Conservation (phyloP, 345 rosid species). For the Garcia nutans region DNA sequence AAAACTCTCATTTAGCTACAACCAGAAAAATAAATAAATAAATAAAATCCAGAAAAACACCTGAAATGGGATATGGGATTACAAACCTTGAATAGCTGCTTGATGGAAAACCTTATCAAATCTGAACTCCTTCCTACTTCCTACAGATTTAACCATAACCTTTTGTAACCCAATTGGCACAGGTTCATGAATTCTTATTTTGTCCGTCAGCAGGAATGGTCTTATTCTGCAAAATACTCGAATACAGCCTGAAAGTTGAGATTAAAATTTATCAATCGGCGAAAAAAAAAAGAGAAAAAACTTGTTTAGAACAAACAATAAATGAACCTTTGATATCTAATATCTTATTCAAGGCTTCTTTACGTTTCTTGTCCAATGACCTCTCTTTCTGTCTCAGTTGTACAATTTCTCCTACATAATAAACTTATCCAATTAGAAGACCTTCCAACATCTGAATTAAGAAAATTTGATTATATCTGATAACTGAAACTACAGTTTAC, state of each 20-base stretch:
- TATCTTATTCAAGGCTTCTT: conserved; percentile 60
- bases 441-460: not conserved
- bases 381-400: conserved; percentile 55
- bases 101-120: conserved; percentile 72
- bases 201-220: conserved; percentile 46
- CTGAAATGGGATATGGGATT: conserved; percentile 19
- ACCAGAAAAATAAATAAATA: not conserved
- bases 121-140: conserved; percentile 61
- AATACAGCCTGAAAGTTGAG: conserved; percentile 64
- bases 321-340: conserved; percentile 69
- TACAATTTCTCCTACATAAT: conserved; percentile 51
- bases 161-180: conserved; percentile 44
- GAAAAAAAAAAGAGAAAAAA: conserved; percentile 3
- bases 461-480: not conserved
- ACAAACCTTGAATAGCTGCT: conserved; percentile 68
- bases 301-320: conserved; percentile 1
- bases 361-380: conserved; percentile 59
- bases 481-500: no score
- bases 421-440: not conserved
- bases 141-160: conserved; percentile 50
- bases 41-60: conserved; percentile 6
- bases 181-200: conserved; percentile 48
- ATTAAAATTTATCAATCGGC: not conserved
- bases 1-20: conserved; percentile 32
- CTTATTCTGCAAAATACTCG: conserved; percentile 84